Conservation (phyloP, 192 early-diverging fungal genomes). For the Gonapodya prolifera region DNA sequence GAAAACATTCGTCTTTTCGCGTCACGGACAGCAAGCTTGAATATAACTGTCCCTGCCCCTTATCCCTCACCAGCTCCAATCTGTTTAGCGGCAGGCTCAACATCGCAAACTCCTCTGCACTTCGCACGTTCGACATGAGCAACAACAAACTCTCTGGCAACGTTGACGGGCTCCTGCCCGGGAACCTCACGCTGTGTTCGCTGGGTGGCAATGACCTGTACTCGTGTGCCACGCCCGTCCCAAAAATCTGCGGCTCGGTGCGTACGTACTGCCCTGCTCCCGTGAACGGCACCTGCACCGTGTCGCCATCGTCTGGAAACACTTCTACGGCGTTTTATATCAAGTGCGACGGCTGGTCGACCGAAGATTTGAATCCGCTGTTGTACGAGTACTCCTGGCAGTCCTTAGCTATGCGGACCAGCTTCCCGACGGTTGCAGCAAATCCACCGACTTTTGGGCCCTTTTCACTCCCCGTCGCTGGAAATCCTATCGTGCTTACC, state of each 20-base stretch:
- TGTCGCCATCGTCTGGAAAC: background rate
- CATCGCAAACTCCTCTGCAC: background rate
- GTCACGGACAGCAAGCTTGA: background rate
- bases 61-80: background rate
- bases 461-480: background rate
- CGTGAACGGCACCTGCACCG: background rate
- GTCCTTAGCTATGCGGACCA: background rate
- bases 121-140: background rate
- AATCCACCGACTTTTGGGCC: background rate
- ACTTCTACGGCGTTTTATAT: background rate
- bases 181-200: background rate
- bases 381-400: background rate
- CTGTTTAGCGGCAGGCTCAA: background rate
- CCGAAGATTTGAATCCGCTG: background rate
- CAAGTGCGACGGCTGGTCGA: background rate
- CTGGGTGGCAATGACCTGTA: background rate
- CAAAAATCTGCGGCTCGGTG: background rate
- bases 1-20: too few species aligned
- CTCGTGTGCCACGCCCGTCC: background rate
- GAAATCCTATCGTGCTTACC: background rate
- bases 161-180: background rate
- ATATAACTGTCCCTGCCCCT: background rate
- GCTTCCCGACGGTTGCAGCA: background rate
- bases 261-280: background rate
- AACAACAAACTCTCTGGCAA: background rate